These are phyloP conservation scores for Tylopilus balloui DNA, from an alignment of 768 basidiomycete genomes.

Conservation along the genomic window DNA sequence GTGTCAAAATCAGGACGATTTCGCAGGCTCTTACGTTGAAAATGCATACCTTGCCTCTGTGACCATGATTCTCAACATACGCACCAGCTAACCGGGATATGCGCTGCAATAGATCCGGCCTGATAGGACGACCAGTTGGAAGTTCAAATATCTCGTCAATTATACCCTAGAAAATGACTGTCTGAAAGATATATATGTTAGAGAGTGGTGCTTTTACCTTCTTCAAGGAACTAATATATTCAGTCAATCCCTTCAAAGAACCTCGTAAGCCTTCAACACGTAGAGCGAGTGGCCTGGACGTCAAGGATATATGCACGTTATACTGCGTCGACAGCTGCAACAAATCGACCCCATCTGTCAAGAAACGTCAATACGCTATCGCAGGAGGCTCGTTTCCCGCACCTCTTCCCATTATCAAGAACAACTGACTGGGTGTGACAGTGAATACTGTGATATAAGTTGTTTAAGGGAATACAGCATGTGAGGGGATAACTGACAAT, in stretches of 20 bases:
- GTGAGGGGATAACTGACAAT: slow-evolving; percentile 37
- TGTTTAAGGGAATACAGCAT: not conserved
- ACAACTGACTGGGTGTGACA: slow-evolving; percentile 56
- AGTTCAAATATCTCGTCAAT: slow-evolving; percentile 37
- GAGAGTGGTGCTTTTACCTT: slow-evolving; percentile 33
- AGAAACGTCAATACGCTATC: slow-evolving; percentile 8
- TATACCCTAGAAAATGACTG: slow-evolving; percentile 16
- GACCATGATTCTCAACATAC: slow-evolving; percentile 50
- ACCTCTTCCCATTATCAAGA: slow-evolving; percentile 74
- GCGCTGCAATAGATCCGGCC: slow-evolving; percentile 46
- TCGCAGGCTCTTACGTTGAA: not conserved
- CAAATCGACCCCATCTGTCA: slow-evolving; percentile 59
- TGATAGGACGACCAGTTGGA: slow-evolving; percentile 42
- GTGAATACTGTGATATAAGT: slow-evolving; percentile 42
- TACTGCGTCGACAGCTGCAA: slow-evolving; percentile 55
- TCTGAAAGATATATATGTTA: not conserved
- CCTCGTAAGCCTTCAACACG: slow-evolving; percentile 55
- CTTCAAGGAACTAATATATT: slow-evolving; percentile 46
- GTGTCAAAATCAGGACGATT: not conserved
- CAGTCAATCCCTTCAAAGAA: slow-evolving; percentile 44
- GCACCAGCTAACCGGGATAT: slow-evolving; percentile 70
- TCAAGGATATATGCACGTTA: slow-evolving; percentile 59
- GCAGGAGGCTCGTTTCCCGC: not conserved
- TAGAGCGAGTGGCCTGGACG: slow-evolving; percentile 51
- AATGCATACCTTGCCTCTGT: slow-evolving; percentile 41